Conservation (phyloP, 2,329 filamentous ascomycete species). For the Leptographium flavum region DNA sequence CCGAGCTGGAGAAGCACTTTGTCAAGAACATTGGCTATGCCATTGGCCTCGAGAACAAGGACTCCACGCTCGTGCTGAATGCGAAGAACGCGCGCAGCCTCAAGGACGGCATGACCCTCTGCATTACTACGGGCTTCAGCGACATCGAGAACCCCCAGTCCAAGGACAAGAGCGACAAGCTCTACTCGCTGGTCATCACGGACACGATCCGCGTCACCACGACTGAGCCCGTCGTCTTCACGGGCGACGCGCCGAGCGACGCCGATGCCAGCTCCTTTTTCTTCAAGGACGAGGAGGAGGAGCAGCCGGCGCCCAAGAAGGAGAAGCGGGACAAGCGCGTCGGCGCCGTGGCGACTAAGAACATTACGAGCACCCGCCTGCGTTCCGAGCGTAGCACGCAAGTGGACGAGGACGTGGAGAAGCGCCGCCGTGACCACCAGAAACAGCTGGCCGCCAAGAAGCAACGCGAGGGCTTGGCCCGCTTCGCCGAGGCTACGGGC, state of each 20-base stretch:
- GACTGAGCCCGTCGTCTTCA: slow-evolving; percentile 75
- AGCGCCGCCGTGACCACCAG: slow-evolving; percentile 77
- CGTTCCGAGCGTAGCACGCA: slow-evolving; percentile 83
- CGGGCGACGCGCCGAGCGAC: slow-evolving; percentile 80
- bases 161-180: slow-evolving; percentile 79
- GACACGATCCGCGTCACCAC: slow-evolving; percentile 84
- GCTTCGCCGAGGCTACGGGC: slow-evolving; percentile 74
- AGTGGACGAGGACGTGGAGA: slow-evolving; percentile 79
- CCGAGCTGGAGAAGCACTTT: slow-evolving; percentile 90
- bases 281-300: slow-evolving; percentile 91
- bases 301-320: slow-evolving; percentile 76
- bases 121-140: slow-evolving; percentile 76
- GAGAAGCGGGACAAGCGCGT: slow-evolving; percentile 73
- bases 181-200: slow-evolving; percentile 78
- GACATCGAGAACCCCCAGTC: slow-evolving; percentile 78
- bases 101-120: slow-evolving; percentile 95
- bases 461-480: slow-evolving; percentile 71
- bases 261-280: slow-evolving; percentile 95
- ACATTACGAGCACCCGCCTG: slow-evolving; percentile 86
- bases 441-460: slow-evolving; percentile 79
- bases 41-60: slow-evolving; percentile 83
- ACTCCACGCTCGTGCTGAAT: slow-evolving; percentile 70
- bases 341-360: slow-evolving; percentile 81
- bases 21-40: slow-evolving; percentile 83
- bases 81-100: slow-evolving; percentile 71